Base-by-base conservation (phyloP, 2,329 filamentous ascomycete species). In the Pseudogymnoascus sp. region DNA sequence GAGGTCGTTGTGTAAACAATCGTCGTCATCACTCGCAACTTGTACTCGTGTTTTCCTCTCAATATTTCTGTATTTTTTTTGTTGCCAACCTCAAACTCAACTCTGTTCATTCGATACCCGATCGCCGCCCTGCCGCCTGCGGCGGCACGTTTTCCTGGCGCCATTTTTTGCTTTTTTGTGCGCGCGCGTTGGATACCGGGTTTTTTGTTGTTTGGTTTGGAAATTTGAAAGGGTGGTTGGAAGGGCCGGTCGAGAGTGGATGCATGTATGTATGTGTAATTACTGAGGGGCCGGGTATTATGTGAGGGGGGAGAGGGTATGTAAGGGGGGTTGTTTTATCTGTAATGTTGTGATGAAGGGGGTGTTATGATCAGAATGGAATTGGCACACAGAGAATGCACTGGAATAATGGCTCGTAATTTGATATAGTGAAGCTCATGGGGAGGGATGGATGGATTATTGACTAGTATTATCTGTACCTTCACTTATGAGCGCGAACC, bases 11-110 rank as follows among this genome's bases (percentile, higher is more conserved):
- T 35, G 14, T 66, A 63, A 40, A 33, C 35, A n/a, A n/a, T 40
- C 31, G n/a, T 23, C 25, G 21, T 14, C 18, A 33, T n/a, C 18
- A 28, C 44, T 38, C 40, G 56, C 37, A 38, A 61, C 5, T 4
- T 18, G 44, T 35, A 11, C 47, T 64, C 62, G 33, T 56, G 23
- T 60, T 66, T 63, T 60, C n/a, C 40, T 50, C 33, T 33, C 18
- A 23, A 11, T 38, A 12, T 59, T 40, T 28, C 31, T 23, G 40
- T 35, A 23, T 25, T 59, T 60, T 60, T 38, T 60, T 38, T 53
- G 47, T 40, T 62, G 8, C 59, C 64, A 64, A 60, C 60, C 66
- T 66, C 60, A 63, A 63, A 61, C 64, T 64, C 50, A 33, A 56
- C 50, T 56, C 50, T 56, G 25, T 18, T 33, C 12, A 56, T 56